These are phyloP conservation scores for Cryphonectria naterciae DNA, from an alignment of 2,329 filamentous ascomycete species.

Conservation along the genomic window DNA sequence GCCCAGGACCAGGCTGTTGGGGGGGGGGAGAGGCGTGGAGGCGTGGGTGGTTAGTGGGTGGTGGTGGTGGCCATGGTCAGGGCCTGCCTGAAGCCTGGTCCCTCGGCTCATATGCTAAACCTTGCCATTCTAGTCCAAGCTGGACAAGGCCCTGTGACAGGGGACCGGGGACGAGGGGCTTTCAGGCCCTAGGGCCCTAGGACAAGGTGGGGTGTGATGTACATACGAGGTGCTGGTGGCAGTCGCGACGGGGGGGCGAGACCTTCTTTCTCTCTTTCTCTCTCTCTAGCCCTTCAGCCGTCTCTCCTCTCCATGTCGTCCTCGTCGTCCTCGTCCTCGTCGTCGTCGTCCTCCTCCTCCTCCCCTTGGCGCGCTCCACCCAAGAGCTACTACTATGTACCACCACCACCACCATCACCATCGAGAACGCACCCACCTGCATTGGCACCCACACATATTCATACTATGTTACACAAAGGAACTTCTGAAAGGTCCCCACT, in stretches of 20 bases:
- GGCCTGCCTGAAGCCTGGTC: neutral
- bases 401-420: neutral
- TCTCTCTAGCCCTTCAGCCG: too few species aligned
- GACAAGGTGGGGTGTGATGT: neutral
- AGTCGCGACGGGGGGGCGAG: neutral
- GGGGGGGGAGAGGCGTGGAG: neutral
- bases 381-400: neutral
- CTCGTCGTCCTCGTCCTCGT: too few species aligned
- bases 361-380: neutral
- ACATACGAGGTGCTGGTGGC: neutral
- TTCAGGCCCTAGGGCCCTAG: neutral
- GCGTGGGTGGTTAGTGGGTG: neutral
- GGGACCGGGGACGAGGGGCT: neutral
- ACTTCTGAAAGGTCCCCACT: neutral
- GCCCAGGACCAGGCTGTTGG: neutral
- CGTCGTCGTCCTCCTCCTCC: too few species aligned
- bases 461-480: neutral
- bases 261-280: neutral
- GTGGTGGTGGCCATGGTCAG: neutral
- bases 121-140: neutral
- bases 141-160: neutral
- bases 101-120: neutral
- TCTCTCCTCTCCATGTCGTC: neutral
- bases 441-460: neutral
- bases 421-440: neutral